A percentile compares a stretch with the other conserved stretches of the same genome.
Evolutionary conservation across 23 red algal genomes (phyloP).

Genomic region (Gracilaria gracilis): DNA sequence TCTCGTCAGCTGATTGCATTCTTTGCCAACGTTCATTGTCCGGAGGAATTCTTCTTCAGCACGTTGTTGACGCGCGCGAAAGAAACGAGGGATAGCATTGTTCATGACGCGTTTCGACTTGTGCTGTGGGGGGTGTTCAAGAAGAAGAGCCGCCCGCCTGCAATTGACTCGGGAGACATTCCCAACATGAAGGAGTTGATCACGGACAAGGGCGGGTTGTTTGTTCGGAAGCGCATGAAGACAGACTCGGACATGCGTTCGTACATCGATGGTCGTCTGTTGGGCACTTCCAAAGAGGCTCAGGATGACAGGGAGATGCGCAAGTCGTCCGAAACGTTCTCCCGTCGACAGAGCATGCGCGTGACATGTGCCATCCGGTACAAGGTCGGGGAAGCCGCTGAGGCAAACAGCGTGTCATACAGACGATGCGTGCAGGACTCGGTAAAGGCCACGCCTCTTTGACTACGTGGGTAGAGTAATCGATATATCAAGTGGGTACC

Average conservation of each 20-base stretch:
- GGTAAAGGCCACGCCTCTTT: background rate
- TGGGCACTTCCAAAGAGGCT: background rate
- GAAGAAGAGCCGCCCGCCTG: background rate
- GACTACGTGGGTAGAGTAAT: background rate
- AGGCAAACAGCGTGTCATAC: background rate
- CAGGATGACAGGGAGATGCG: background rate
- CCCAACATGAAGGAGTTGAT: slow-evolving; percentile 10
- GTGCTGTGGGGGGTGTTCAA: slow-evolving; percentile 45
- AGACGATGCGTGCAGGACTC: background rate
- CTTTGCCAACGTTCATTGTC: slow-evolving; percentile 30
- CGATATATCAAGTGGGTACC: background rate
- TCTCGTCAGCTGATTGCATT: slow-evolving; percentile 25
- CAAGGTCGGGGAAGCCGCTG: background rate
- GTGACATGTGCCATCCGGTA: background rate
- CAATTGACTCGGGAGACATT: slow-evolving; percentile 23
- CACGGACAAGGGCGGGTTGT: background rate
- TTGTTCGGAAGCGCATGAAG: slow-evolving; percentile 23
- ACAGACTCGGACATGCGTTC: background rate
- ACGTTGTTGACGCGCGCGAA: slow-evolving; percentile 37
- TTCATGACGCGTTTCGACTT: slow-evolving; percentile 41
- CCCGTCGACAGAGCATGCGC: background rate
- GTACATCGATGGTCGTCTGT: background rate
- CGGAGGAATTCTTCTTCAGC: slow-evolving; percentile 65
- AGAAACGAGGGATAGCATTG: slow-evolving; percentile 25
- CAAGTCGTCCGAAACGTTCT: background rate